Base-by-base conservation (phyloP, 2,329 filamentous ascomycete species). In the Arthrobotrys musiformis region DNA sequence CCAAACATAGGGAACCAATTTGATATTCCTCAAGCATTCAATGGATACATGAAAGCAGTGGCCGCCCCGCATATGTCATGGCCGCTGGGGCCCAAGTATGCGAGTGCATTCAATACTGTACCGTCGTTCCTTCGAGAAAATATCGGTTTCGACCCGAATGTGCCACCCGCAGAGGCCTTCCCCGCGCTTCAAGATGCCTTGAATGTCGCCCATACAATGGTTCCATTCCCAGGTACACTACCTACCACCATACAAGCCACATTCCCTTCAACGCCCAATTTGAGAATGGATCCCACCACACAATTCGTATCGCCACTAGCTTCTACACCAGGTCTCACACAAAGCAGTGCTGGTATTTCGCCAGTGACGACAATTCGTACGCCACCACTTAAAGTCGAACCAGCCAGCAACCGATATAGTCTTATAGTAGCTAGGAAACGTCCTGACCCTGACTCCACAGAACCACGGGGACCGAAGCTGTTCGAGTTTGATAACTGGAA, bases 401-500 rank as follows among this genome's bases (percentile, higher is more conserved):
- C 33, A 40, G n/a, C 4, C 9, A 24, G 30, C 8, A 58, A 58
- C n/a, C 30, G 19, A 28, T 64, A 64, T 37, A 48, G 17, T 19
- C 42, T 64, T 22, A 15, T 64, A 19, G 61, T 64, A 26, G 42
- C 61, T 7, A 48, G 61, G 13, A 37, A 64, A 7, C 17, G 15
- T 28, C 19, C 61, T 26, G 6, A 22, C 0, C 22, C 61, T 26
- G 30, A n/a, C n/a, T 64, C 61, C 28, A 37, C 9, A 1, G 61
- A 64, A 40, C n/a, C 7, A 6, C 61, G 24, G 2, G 61, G 22
- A 4, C 44, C 40, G 17, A 64, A 52, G n/a, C n/a, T 37, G 8
- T 52, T 64, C 28, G 44, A 44, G 2, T 64, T 50, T 11, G 61
- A 64, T 15, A 48, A 17, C 15, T 64, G 26, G 8, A 30, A 64